These are phyloP conservation scores for Botrytis byssoidea DNA, from an alignment of 2,329 filamentous ascomycete genomes.

Conservation along the genomic window DNA sequence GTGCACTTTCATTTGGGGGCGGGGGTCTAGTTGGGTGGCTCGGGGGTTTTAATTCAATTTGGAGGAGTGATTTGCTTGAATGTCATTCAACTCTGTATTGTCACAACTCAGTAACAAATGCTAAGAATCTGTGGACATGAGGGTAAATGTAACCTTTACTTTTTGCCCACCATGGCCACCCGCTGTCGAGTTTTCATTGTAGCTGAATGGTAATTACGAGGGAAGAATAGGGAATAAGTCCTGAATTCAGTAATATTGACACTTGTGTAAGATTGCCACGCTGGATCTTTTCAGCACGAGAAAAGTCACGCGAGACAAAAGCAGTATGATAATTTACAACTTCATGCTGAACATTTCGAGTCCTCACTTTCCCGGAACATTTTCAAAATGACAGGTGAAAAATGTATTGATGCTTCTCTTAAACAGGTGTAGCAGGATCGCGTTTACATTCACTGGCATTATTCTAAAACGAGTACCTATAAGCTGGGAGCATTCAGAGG, in stretches of 20 bases:
- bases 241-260: neutral
- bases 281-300: neutral
- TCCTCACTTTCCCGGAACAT: rapidly evolving
- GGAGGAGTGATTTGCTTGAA: neutral
- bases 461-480: neutral
- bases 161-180: neutral
- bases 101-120: neutral
- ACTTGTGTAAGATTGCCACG: neutral
- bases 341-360: neutral
- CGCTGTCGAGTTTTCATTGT: neutral
- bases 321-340: neutral
- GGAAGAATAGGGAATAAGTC: neutral
- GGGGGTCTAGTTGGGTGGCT: neutral
- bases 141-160: neutral
- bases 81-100: neutral
- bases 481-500: neutral
- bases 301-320: neutral
- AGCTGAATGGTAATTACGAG: neutral
- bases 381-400: neutral
- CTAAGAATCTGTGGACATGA: neutral
- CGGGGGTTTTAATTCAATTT: neutral
- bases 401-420: neutral
- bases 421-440: neutral
- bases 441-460: neutral
- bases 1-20: neutral